These are phyloP conservation scores for Rhododendron ferrugineum DNA, from an alignment of 148 eudicot species.

Conservation along the genomic window DNA sequence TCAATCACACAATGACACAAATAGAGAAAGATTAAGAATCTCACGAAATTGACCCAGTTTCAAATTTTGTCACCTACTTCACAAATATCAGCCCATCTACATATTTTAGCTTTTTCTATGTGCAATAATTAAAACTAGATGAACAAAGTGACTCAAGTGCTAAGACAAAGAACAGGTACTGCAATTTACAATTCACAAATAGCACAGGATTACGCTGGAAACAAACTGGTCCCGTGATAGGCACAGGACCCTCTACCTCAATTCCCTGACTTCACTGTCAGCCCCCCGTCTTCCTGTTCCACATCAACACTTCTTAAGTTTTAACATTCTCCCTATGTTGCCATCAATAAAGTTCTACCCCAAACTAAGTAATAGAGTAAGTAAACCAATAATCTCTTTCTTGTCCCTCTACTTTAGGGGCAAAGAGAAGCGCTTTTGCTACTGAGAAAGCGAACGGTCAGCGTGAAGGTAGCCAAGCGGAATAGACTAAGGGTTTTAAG, in stretches of 20 bases:
- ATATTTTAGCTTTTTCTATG: not conserved
- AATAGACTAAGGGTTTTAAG: not conserved
- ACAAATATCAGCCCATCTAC: not conserved
- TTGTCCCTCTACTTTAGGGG: too few relatives aligned
- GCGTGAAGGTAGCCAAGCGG: not conserved
- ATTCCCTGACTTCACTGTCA: not conserved
- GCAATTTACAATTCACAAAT: too few relatives aligned
- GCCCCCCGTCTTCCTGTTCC: not conserved
- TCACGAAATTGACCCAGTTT: not conserved
- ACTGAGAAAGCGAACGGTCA: too few relatives aligned
- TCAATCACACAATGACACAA: not conserved
- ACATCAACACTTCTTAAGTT: not conserved
- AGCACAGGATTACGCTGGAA: not conserved
- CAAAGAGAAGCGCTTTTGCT: too few relatives aligned
- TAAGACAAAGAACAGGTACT: not conserved
- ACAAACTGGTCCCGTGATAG: not conserved
- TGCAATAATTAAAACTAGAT: not conserved
- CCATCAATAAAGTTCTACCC: not conserved
- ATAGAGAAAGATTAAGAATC: not conserved
- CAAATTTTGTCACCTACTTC: not conserved
- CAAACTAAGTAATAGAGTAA: too few relatives aligned
- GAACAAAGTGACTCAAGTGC: not conserved
- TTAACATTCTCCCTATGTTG: not conserved
- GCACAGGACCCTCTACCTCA: not conserved
- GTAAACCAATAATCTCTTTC: not conserved